Base-by-base conservation (phyloP, 225 moss, liverwort and hornwort genomes). In the Neckera pumila region DNA sequence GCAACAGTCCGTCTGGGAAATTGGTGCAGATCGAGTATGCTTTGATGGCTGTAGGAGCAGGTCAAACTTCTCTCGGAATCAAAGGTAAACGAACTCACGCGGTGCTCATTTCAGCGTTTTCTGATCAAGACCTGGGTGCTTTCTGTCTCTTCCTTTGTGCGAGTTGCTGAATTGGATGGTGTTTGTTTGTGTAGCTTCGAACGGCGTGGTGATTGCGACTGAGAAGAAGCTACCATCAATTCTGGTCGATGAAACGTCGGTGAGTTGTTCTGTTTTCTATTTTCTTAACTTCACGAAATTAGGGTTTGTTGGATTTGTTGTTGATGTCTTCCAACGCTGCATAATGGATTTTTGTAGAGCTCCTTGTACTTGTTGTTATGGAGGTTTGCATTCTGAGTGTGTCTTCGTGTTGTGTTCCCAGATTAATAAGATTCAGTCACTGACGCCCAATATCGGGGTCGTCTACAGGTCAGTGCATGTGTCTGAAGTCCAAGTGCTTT, bases 1-100 rank as follows among this genome's bases (percentile, higher is more conserved):
- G 77, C 63, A 31, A 77, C 77, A 86, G 86, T 77, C 98, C 96
- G 26, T 94, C 96, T 36, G 96, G 98, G 80, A 98, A 98, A 92
- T 92, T 98, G 89, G 98, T 98, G 92, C 98, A 98, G 91, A 98
- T 98, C 74, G 98, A 98, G 93, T 96, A 98, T 93, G 98, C 98
- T 47, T 96, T 98, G 83, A 96, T 96, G 96, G 98, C 98, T 77
- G 98, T 98, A 57, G 98, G 96, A 90, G 96, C 96, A 40, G 98
- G 98, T 54, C 98, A 96, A 89, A 98, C 98, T 56, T 98, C 98
- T n/a, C 96, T 98, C 27, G 98, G 98, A 60, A 96, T 96, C 61
- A 96, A 92, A 96, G 97, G 97, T 97, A 79, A 77, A 56, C 5
- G 15, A 34, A 34, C 34, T 42, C 17, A 40, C 43, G 43, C 27